Conservation (phyloP, 2,329 filamentous ascomycete species). For the Torrubiella hemipterigena region DNA sequence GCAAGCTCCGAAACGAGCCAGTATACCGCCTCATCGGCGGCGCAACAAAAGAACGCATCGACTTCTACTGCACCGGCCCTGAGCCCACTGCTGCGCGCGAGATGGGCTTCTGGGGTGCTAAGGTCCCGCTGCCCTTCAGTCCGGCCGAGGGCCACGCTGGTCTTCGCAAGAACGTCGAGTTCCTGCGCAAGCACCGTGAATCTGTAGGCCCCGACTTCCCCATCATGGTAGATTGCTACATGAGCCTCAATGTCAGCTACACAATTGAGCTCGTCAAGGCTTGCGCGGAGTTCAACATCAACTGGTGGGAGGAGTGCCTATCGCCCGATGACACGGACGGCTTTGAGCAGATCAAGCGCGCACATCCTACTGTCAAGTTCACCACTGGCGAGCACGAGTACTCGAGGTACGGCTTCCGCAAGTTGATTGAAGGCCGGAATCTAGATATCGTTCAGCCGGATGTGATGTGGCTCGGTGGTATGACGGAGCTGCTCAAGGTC, state of each 20-base stretch:
- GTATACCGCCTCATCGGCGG: constrained; percentile 93
- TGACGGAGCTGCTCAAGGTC: constrained; percentile 87
- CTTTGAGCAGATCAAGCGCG: constrained; percentile 79
- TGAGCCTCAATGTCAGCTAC: constrained; percentile 87
- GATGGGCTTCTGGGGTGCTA: constrained; percentile 85
- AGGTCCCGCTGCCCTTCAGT: constrained; percentile 81
- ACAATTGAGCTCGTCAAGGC: constrained; percentile 84
- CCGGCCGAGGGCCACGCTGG: constrained; percentile 77
- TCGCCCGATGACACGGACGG: constrained; percentile 87
- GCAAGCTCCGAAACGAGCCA: constrained; percentile 83
- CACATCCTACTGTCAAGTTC: constrained; percentile 83
- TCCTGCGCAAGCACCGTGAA: constrained; percentile 72
- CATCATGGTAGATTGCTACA: constrained; percentile 93
- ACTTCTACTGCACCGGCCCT: constrained; percentile 93
- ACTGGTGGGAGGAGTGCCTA: constrained; percentile 96
- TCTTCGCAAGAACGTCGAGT: constrained; percentile 80
- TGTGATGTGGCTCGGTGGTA: constrained; percentile 92
- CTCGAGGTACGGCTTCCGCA: constrained; percentile 87
- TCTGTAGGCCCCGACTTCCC: constrained; percentile 82
- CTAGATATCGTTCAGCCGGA: constrained; percentile 91
- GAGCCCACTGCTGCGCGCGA: constrained; percentile 67
- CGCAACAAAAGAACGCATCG: constrained; percentile 67
- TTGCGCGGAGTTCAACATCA: constrained; percentile 73
- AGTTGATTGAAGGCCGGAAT: constrained; percentile 83
- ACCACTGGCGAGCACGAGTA: constrained; percentile 95